Evolutionary conservation across 768 basidiomycete genomes (phyloP), one percentile per base, ranked within the genome.

Genomic region (Pleurotus cornucopiae): DNA sequence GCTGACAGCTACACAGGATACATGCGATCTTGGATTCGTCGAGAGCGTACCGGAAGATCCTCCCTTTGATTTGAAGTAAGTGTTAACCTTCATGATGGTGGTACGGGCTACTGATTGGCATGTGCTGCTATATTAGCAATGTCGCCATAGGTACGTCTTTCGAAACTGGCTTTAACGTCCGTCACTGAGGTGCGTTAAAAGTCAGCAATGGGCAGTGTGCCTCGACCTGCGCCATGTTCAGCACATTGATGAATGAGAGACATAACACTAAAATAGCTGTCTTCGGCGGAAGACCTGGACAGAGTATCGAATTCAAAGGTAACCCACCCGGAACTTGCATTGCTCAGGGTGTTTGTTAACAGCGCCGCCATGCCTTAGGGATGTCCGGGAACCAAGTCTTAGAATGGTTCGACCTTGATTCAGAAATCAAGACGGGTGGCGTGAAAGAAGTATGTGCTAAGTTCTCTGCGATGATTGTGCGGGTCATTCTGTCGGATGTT

Each of bases 361-460:
- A 30, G 11, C 40, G 26, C 39, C 52, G 23, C 23, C 13, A 16
- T 40, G 21, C 11, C 18, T 49, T 30, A 11, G 76, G 73, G 46
- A 84, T 84, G 81, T 79, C 82, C 3, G 83, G 83, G 1, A 83
- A 83, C 61, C 83, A 85, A 64, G 83, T 85, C 1, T 62, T 85
- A 16, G 83, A 85, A 62, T 85, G 83, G 82, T 60, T 66, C 9
- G 82, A 83, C 61, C 66, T 86, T 38, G 82, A 84, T 61, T 75
- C 77, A 6, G 83, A 84, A 64, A 78, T 85, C 58, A 83, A 83
- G 72, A 83, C 83, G 2, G 78, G 75, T 14, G 74, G 78, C 54
- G 63, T 84, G 60, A 73, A 83, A 68, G 71, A 69, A 40, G 79
- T 76, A 59, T 58, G 74, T 64, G 5, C 34, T 44, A 25, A 30